Base-by-base conservation (phyloP, 495 filamentous ascomycete species). In the Lasiosphaeria ovina region DNA sequence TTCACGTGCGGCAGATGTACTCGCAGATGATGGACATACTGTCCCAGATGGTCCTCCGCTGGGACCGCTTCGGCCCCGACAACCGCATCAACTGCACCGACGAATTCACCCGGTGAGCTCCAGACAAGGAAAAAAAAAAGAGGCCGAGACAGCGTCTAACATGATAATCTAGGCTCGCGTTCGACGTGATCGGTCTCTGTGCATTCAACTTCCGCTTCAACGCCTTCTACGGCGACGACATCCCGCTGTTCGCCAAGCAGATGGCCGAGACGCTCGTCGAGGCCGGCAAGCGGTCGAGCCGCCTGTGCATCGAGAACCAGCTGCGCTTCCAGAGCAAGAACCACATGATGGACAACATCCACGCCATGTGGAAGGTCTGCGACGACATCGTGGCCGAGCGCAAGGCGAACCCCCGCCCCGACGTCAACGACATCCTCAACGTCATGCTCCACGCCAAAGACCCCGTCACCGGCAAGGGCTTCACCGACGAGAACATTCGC, bases 1-100 rank as follows among this genome's bases (percentile, higher is more conserved):
- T 89, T 16, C 77, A 82, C 12, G 86, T 93, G 62, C 80, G 81
- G 60, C 76, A 71, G 49, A 91, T 91, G 89, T 90, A 86, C 62
- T 78, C 81, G 55, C 84, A 87, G 55, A 91, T 92, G 88, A 83
- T 87, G 54, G 89, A 91, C 64, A 83, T 91, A 54, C 79, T 85
- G 1, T 74, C 74, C 0, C 88, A 93, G 59, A 73, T 92, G 34
- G 79, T 83, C 7, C 76, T 89, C 62, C 90, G 90, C 71, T 92
- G 87, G 86, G 87, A 85, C 12, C 81, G 88, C 24, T 77, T 82
- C 58, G 89, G 88, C 0, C 71, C 83, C 0, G 67, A 76, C 4
- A 59, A 79, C 16, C 72, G 78, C 10, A 88, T 91, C 60, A 68
- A 73, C 16, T 81, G 83, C 3, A 79, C 83, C 0, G 87, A 87